Conservation (phyloP, 768 basidiomycete genomes). For the Trametes elegans region DNA sequence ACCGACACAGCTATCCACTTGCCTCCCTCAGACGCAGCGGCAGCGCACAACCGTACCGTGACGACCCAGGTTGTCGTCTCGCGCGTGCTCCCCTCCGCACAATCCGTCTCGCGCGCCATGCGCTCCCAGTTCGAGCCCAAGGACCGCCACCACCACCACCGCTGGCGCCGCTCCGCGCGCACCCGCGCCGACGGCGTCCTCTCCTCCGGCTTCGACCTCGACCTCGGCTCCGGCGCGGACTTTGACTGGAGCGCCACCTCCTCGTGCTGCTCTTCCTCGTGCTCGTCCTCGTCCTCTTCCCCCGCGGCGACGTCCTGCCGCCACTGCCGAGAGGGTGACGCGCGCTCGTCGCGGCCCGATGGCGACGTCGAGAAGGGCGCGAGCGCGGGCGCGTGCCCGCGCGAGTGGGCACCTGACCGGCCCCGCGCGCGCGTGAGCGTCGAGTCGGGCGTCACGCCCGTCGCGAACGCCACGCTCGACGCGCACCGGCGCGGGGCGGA, state of each 20-base stretch:
- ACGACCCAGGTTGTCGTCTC: slow-evolving; percentile 18
- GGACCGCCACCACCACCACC: not conserved
- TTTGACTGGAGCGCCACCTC: slow-evolving; percentile 7
- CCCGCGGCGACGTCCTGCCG: no score
- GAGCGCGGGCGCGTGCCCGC: not conserved
- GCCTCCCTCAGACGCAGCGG: slow-evolving; percentile 22
- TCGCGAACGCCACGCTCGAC: not conserved
- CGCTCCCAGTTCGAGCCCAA: slow-evolving; percentile 22
- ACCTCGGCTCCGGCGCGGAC: slow-evolving; percentile 2
- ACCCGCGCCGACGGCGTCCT: not conserved
- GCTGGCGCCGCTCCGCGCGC: no score
- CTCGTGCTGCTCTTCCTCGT: no score
- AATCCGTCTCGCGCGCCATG: slow-evolving; percentile 20
- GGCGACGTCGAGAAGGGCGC: not conserved
- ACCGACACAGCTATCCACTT: not conserved
- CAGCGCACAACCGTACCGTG: slow-evolving; percentile 16
- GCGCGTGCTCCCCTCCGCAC: slow-evolving; percentile 13
- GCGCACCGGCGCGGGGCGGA: not conserved
- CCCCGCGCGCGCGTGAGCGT: not conserved
- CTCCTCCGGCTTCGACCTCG: not conserved
- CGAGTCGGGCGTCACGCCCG: not conserved
- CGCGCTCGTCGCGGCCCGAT: not conserved
- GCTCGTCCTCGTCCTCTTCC: no score
- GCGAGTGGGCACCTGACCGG: not conserved
- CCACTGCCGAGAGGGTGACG: no score